A percentile compares a stretch with the other conserved stretches of the same genome.
phyloP scores from a whole-genome alignment of 2,329 filamentous ascomycete species.

The Fusarium sp. region DNA sequence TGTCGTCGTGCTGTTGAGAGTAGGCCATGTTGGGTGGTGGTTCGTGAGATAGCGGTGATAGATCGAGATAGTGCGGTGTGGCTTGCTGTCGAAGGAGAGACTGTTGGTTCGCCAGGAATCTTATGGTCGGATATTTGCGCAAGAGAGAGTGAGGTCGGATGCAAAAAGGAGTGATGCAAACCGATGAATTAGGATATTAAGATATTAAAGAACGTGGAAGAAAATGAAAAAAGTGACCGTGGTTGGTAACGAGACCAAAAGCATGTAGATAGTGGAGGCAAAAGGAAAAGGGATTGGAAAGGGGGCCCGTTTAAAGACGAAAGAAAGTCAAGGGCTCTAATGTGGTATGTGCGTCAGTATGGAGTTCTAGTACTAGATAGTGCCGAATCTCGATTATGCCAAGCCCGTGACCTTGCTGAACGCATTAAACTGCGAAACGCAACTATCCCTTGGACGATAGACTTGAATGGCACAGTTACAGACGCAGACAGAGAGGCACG shows the following conservation, averaged over 20 bases:
- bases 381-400: slow-evolving; percentile 41
- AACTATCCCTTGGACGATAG: slow-evolving; percentile 49
- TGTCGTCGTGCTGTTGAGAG: slow-evolving; percentile 57
- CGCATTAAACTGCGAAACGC: neutral
- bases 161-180: slow-evolving; percentile 52
- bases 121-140: slow-evolving; percentile 58
- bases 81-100: slow-evolving; percentile 58
- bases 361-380: slow-evolving; percentile 34
- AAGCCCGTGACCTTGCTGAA: slow-evolving; percentile 23
- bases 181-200: slow-evolving; percentile 65
- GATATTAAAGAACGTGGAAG: slow-evolving; percentile 71
- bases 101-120: slow-evolving; percentile 67
- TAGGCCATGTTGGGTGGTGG: slow-evolving; percentile 61
- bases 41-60: slow-evolving; percentile 23
- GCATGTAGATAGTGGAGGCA: slow-evolving; percentile 55
- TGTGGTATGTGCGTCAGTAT: slow-evolving; percentile 51
- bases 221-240: slow-evolving; percentile 69
- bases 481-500: slow-evolving; percentile 40
- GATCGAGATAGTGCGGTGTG: slow-evolving; percentile 43
- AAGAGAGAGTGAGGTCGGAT: slow-evolving; percentile 52
- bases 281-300: slow-evolving; percentile 58
- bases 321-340: slow-evolving; percentile 60
- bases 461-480: neutral
- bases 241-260: slow-evolving; percentile 62
- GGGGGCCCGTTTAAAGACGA: slow-evolving; percentile 61